Percentiles rank a stretch among this genome's conserved stretches.
Conservation (phyloP, 768 basidiomycete species). For the Lactarius tabidus region DNA sequence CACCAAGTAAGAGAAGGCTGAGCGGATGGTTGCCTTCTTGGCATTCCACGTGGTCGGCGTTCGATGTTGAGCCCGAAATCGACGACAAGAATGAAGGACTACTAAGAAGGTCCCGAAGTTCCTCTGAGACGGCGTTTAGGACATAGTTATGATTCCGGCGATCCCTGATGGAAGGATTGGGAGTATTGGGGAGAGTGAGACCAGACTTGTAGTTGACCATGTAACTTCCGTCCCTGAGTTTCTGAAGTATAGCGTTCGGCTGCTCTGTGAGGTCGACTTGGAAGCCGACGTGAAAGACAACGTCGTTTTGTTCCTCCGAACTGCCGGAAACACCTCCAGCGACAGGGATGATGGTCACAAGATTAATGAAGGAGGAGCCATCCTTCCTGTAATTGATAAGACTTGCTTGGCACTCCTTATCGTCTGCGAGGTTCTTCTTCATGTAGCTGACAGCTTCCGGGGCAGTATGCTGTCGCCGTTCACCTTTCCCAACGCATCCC, state of each 20-base stretch:
- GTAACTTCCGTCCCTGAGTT: conserved; percentile 74
- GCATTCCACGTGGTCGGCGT: conserved; percentile 27
- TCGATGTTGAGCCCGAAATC: conserved; percentile 26
- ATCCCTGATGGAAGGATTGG: conserved; percentile 29
- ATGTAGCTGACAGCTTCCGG: conserved; percentile 63
- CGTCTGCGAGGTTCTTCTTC: conserved; percentile 57
- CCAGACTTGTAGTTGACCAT: conserved; percentile 52
- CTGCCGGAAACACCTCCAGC: conserved; percentile 48
- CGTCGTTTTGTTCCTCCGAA: conserved; percentile 58
- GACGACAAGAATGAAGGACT: conserved; percentile 45
- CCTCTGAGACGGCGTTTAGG: conserved; percentile 45
- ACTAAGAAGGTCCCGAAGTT: conserved; percentile 46
- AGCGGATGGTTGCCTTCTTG: conserved; percentile 45
- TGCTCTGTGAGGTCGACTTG: conserved; percentile 90
- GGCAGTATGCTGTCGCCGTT: conserved; percentile 56
- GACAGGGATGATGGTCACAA: conserved; percentile 88
- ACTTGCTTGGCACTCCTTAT: conserved; percentile 86
- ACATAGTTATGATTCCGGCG: conserved; percentile 32
- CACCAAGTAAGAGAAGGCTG: conserved; percentile 58
- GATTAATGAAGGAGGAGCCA: conserved; percentile 84
- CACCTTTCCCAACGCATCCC: conserved; percentile 49
- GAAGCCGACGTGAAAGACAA: conserved; percentile 90
- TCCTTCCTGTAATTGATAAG: conserved; percentile 87
- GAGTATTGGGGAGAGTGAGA: conserved; percentile 22
- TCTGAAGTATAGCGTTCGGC: conserved; percentile 77